Evolutionary conservation across 2,329 filamentous ascomycete species (phyloP).

Genomic region (Microsporum canis): DNA sequence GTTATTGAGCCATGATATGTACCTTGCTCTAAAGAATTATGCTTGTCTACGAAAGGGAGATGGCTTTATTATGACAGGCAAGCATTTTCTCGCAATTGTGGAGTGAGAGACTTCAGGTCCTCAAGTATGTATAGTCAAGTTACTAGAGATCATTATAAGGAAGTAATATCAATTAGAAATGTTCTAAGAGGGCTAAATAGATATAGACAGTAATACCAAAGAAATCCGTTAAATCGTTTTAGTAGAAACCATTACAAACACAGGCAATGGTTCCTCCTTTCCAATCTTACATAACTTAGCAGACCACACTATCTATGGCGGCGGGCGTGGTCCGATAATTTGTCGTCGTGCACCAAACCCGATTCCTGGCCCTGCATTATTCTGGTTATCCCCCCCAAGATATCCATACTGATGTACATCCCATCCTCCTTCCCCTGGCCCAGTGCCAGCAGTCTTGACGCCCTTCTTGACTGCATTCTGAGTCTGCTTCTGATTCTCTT

Average conservation of each 20-base stretch:
- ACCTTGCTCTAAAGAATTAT: no score
- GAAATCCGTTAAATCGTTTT: not conserved
- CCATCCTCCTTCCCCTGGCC: conserved; percentile 43
- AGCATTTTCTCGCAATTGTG: no score
- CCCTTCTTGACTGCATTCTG: conserved; percentile 36
- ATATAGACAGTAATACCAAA: not conserved
- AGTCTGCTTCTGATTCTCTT: conserved; percentile 45
- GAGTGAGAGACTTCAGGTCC: no score
- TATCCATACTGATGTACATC: conserved; percentile 56
- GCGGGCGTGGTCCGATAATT: conserved; percentile 51
- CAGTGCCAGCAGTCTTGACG: conserved; percentile 36
- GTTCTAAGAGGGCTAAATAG: not conserved
- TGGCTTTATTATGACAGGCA: no score
- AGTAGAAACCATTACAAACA: not conserved
- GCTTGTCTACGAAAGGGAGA: no score
- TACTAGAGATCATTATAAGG: no score
- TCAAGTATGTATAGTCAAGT: no score
- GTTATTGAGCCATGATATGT: not conserved
- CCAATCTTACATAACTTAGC: not conserved
- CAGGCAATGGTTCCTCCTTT: not conserved
- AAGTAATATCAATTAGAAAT: not conserved
- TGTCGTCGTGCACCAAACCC: conserved; percentile 47
- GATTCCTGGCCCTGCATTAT: conserved; percentile 40
- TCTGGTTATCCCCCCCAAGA: conserved; percentile 52
- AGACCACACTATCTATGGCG: conserved; percentile 19